Conservation (phyloP, 2,329 filamentous ascomycete genomes). For the Scytalidium lignicola region DNA sequence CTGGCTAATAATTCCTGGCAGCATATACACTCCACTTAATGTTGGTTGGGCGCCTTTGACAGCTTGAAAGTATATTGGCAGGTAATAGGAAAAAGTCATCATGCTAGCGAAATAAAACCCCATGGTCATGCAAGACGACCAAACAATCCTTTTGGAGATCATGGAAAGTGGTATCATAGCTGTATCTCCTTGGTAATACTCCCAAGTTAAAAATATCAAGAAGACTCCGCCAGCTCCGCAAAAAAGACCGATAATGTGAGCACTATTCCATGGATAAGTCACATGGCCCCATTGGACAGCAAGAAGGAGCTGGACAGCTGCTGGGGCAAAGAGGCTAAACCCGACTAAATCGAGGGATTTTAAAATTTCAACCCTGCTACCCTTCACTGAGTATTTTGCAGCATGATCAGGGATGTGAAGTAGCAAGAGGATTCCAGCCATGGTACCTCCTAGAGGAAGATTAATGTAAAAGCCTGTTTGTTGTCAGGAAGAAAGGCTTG, state of each 20-base stretch:
- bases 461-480: slow-evolving; percentile 34
- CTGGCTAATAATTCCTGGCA: slow-evolving; percentile 33
- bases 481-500: no score
- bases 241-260: slow-evolving; percentile 24
- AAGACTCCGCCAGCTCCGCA: slow-evolving; percentile 15
- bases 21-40: slow-evolving; percentile 32
- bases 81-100: slow-evolving; percentile 33
- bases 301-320: slow-evolving; percentile 28
- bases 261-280: slow-evolving; percentile 26
- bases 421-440: slow-evolving; percentile 29
- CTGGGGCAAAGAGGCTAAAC: slow-evolving; percentile 28
- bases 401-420: slow-evolving; percentile 28
- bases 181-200: slow-evolving; percentile 20
- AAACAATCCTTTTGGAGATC: slow-evolving; percentile 17
- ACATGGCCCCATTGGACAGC: slow-evolving; percentile 31
- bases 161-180: slow-evolving; percentile 24
- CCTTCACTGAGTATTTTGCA: slow-evolving; percentile 1
- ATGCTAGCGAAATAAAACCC: slow-evolving; percentile 11
- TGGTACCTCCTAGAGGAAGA: slow-evolving; percentile 34
- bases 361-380: slow-evolving; percentile 13
- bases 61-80: slow-evolving; percentile 46
- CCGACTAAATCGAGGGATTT: slow-evolving; percentile 27
- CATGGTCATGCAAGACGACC: slow-evolving; percentile 10
- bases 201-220: slow-evolving; percentile 20
- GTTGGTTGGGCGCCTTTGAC: slow-evolving; percentile 32